These are phyloP conservation scores for Dictyostelium discoideum DNA, from an alignment of 78 protist genomes.

Conservation along the genomic window dicty_2.7 NC_007089.4:5823001-5823500, in stretches of 20 bases:
- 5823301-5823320: constrained; percentile 46
- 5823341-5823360: not conserved
- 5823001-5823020: constrained; percentile 56
- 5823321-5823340: constrained; percentile 44
- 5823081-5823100: constrained; percentile 24
- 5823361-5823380: not conserved
- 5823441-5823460: constrained; percentile 47
- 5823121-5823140: constrained; percentile 38
- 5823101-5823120: constrained; percentile 41
- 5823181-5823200: constrained; percentile 41
- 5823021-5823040: constrained; percentile 14
- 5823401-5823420: too few relatives aligned
- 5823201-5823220: not conserved
- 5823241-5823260: constrained; percentile 41
- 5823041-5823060: not conserved
- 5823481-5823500: constrained; percentile 65
- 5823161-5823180: constrained; percentile 71
- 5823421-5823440: not conserved
- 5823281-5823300: constrained; percentile 20
- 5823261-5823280: constrained; percentile 14
- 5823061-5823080: constrained; percentile 7
- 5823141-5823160: constrained; percentile 45
- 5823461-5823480: constrained; percentile 40
- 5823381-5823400: not conserved
- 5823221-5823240: not conserved